Percentiles rank a stretch among this genome's conserved stretches.
Conservation (phyloP, 306 rosid species). For the Sechiopsis laciniata region DNA sequence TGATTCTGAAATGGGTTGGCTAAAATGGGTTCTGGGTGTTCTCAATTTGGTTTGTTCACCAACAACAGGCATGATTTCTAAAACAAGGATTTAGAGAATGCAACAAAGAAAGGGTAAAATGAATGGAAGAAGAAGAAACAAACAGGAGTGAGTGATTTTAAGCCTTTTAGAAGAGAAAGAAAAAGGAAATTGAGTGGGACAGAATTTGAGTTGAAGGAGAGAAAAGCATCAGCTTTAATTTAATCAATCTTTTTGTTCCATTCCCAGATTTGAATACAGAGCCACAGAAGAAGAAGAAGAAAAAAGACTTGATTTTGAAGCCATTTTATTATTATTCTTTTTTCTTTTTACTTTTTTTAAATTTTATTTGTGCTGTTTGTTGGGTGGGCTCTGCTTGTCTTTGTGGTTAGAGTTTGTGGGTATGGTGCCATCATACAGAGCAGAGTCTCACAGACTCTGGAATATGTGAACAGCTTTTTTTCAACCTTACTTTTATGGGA, state of each 20-base stretch:
- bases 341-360: no score
- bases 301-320: not conserved
- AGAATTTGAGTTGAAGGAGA: conserved; percentile 20
- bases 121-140: not conserved
- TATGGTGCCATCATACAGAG: conserved; percentile 35
- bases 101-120: not conserved
- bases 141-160: not conserved
- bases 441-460: conserved; percentile 29
- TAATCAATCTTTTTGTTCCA: conserved; percentile 14
- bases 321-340: not conserved
- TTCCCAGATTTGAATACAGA: conserved; percentile 20
- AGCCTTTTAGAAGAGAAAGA: conserved; percentile 21
- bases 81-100: conserved; percentile 15
- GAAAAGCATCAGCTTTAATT: conserved; percentile 17
- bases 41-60: conserved; percentile 57
- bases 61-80: conserved; percentile 48
- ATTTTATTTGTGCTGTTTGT: conserved; percentile 25
- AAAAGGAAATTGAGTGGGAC: conserved; percentile 25
- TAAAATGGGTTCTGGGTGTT: conserved; percentile 54
- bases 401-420: conserved; percentile 49
- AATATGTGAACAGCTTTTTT: conserved; percentile 30
- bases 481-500: not conserved
- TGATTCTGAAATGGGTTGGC: conserved; percentile 47
- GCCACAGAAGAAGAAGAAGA: not conserved
- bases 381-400: conserved; percentile 69